Evolutionary conservation across 1,139 yeast species (phyloP), one percentile per base, ranked within the genome.

Genomic region (Scheffersomyces insectosa): DNA sequence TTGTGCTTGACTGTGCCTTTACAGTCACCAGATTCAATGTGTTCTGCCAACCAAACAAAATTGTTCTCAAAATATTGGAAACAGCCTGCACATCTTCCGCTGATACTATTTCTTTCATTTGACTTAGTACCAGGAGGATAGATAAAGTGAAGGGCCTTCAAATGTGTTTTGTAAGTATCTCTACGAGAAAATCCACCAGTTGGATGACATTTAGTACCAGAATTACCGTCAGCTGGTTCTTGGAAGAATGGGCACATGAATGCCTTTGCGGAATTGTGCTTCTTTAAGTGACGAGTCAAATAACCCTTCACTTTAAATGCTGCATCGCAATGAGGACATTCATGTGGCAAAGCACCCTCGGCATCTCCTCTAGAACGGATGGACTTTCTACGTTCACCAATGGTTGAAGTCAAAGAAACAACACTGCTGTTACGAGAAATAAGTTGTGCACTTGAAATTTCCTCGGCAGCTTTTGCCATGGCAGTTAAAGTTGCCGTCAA

Each of bases 51-150:
- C 85, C 85, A 80, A 29, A 67, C 68, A 33, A 62, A 53, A 52
- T 79, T 79, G 48, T 68, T 73, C 36, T 68, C 67, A 49, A 77
- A 80, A 55, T 60, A 71, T 46, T 70, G 65, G 54, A 77, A 79
- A 54, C 85, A 80, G 39, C 83, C 82, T 27, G 80, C 81, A 62
- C 85, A 80, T 46, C 81, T 59, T 9, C 84, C 85, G 31, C 74
- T 66, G 25, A 67, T 65, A 37, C 60, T 55, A 46, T 62, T 65
- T 44, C 84, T 60, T 46, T 75, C 77, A 46, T 54, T 65, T 13
- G 77, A 69, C 49, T 72, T 74, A 6, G 83, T 79, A 3, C 83
- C 83, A 25, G 82, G 78, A 16, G 85, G 85, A 52, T 79, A 80
- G 16, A 77, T 72, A 55, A 79, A 80, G 60, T 80, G 85, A 40